These are phyloP conservation scores for Sporothrix variecibatus DNA, from an alignment of 2,329 filamentous ascomycete species.

Conservation along the genomic window DNA sequence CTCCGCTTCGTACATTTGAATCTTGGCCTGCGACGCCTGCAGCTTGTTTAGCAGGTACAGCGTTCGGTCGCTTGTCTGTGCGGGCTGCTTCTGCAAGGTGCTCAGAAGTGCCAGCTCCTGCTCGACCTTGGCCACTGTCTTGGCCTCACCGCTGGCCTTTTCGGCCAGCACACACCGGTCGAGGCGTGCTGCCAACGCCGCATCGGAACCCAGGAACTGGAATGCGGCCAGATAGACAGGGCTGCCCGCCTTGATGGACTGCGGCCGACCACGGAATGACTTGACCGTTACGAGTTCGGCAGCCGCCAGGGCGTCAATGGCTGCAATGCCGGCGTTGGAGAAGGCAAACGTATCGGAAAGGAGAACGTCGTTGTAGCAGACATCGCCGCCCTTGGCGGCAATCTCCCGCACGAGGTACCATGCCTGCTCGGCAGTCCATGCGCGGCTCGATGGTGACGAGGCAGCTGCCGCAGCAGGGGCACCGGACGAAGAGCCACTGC, in stretches of 20 bases:
- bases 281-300: constrained; percentile 82
- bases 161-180: constrained; percentile 70
- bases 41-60: constrained; percentile 75
- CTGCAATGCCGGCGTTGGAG: constrained; percentile 67
- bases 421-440: constrained; percentile 83
- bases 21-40: constrained; percentile 70
- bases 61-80: constrained; percentile 66
- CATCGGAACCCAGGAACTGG: constrained; percentile 67
- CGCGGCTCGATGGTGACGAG: constrained; percentile 34
- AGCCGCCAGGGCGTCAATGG: constrained; percentile 77
- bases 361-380: constrained; percentile 85
- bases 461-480: background rate
- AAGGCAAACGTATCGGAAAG: constrained; percentile 73
- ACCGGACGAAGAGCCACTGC: constrained; percentile 25
- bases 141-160: constrained; percentile 69
- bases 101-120: constrained; percentile 73
- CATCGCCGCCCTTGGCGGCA: constrained; percentile 55
- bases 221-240: constrained; percentile 89
- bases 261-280: constrained; percentile 73
- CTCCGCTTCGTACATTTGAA: constrained; percentile 72
- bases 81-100: constrained; percentile 67
- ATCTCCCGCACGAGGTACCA: constrained; percentile 86
- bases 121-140: constrained; percentile 77
- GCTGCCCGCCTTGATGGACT: constrained; percentile 75
- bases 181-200: constrained; percentile 71